Percentiles rank a stretch among this genome's conserved stretches.
These are phyloP conservation scores for Pisolithus marmoratus DNA, from an alignment of 768 basidiomycete species.

Conservation along the genomic window DNA sequence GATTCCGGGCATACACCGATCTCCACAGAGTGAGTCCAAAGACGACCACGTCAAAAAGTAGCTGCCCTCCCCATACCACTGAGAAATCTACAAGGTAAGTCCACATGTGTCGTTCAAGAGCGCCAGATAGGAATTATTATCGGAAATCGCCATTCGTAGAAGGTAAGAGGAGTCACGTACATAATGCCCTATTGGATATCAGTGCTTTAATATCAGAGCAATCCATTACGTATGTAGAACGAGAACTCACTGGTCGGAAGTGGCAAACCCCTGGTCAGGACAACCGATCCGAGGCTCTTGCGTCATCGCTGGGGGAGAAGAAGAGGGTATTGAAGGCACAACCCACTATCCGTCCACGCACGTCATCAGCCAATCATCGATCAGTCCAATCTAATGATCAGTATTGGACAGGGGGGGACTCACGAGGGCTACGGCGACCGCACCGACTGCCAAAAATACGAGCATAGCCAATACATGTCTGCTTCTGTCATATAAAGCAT, in stretches of 20 bases:
- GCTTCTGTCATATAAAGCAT: slow-evolving; percentile 11
- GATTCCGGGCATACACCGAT: slow-evolving; percentile 1
- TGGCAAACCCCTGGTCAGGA: too few relatives aligned
- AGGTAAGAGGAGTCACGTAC: neutral
- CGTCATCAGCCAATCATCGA: neutral
- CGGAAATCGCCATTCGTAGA: neutral
- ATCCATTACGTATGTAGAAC: too few relatives aligned
- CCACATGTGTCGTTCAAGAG: neutral
- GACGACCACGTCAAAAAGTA: slow-evolving; percentile 16
- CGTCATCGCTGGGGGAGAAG: too few relatives aligned
- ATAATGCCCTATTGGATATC: neutral
- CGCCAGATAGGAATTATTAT: slow-evolving; percentile 6
- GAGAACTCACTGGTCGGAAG: too few relatives aligned
- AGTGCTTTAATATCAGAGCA: neutral
- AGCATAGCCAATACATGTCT: slow-evolving; percentile 3
- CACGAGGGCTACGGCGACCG: slow-evolving; percentile 3
- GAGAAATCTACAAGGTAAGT: slow-evolving; percentile 2
- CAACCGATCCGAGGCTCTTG: too few relatives aligned
- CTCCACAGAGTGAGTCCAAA: slow-evolving; percentile 18
- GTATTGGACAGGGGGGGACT: neutral
- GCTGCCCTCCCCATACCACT: slow-evolving; percentile 7
- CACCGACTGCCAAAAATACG: neutral
- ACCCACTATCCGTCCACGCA: too few relatives aligned
- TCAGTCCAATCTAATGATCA: neutral
- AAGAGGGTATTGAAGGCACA: too few relatives aligned